Base-by-base conservation (phyloP, 768 basidiomycete species). In the Macrolepiota fuliginosa region DNA sequence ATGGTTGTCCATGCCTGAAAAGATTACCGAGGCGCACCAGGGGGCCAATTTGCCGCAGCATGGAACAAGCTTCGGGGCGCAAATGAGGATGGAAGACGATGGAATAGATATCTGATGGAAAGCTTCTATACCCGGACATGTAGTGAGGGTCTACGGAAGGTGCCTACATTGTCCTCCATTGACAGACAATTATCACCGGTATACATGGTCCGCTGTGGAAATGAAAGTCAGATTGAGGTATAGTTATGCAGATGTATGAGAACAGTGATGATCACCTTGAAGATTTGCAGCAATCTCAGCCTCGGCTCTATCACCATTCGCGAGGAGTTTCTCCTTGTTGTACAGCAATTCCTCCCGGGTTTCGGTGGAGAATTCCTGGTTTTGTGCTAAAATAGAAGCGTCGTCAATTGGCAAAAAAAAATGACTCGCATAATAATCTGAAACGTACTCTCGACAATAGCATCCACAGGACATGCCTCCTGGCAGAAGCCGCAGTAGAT, bases 401-500 rank as follows among this genome's bases (percentile, higher is more conserved):
- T 39, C 56, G 55, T 19, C 29, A 39, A 32, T 17, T 50, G 32
- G 63, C 36, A 57, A 62, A 54, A 50, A 32, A 32, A 53, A 40
- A 56, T 40, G 25, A 52, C 50, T 55, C 40, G 9, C 56, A 51
- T 13, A 47, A 25, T 46, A n/a, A 56, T 39, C 24, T 50, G 54
- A 57, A 60, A 79, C 93, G 66, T 72, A 96, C 96, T 96, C 81
- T 98, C 97, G 58, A 99, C 97, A 68, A 99, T 98, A 62, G 97
- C 97, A 76, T 98, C 97, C 61, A 98, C 97, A 1, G 97, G 97
- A 74, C 97, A 99, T 32, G 97, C 97, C 78, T 98, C 97, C 76
- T 98, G 96, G 75, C 97, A 98, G 83, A 98, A 98, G 57, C 97
- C 97, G 76, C 97, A 99, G 81, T 99, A 99, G 70, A 99, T 99